phyloP scores from a whole-genome alignment of 805 yeast species.

The Myxozyma vanderwaltii region DNA sequence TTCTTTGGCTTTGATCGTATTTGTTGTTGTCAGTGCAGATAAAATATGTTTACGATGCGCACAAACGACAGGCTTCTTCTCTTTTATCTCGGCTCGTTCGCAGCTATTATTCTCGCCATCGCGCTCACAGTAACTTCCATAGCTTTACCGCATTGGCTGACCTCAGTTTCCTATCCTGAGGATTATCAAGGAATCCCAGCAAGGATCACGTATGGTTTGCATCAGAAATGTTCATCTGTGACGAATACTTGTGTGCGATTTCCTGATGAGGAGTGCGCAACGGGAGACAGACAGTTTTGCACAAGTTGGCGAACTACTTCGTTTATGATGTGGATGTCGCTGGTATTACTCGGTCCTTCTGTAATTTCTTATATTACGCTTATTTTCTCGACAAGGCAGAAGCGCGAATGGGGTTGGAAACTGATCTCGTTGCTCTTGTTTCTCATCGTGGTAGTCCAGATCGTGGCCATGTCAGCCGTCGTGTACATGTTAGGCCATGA shows the following conservation, averaged over 20 bases:
- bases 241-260: conserved; percentile 22
- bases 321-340: conserved; percentile 29
- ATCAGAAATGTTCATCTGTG: conserved; percentile 26
- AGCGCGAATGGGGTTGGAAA: conserved; percentile 27
- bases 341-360: conserved; percentile 23
- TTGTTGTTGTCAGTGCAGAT: no score
- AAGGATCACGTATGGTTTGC: conserved; percentile 25
- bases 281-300: conserved; percentile 30
- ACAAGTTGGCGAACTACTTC: conserved; percentile 29
- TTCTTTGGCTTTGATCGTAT: no score
- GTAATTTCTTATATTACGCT: conserved; percentile 23
- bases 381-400: conserved; percentile 14
- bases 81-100: conserved; percentile 22
- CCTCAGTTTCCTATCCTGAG: conserved; percentile 17
- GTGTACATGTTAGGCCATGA: conserved; percentile 17
- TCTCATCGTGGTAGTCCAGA: conserved; percentile 17
- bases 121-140: conserved; percentile 23
- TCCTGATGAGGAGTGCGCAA: conserved; percentile 18
- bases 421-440: conserved; percentile 16
- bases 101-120: conserved; percentile 7
- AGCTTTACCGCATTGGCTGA: conserved; percentile 28
- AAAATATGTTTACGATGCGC: conserved; percentile 17
- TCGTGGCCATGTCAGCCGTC: conserved; percentile 20
- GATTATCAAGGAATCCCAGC: conserved; percentile 15
- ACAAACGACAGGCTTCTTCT: conserved; percentile 16